Evolutionary conservation across 768 basidiomycete genomes (phyloP), one percentile per base, ranked within the genome.

Genomic region (Guyanaporus albipodus): DNA sequence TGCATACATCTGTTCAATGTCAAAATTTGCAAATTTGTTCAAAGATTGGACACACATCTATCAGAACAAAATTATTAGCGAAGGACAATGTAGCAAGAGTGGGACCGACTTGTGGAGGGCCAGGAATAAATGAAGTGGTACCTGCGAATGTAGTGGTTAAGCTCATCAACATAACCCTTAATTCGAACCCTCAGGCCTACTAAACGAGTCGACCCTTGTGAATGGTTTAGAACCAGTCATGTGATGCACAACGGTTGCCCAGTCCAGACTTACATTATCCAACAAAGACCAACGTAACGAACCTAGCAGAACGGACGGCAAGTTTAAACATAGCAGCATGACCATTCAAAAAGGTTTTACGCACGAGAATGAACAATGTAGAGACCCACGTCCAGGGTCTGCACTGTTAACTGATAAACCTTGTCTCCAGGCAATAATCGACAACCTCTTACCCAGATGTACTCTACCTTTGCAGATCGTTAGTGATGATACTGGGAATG

Each of bases 371-470:
- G 19, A 52, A 56, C 0, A 52, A 14, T 1, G n/a, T 28, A 4
- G 55, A 56, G n/a, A 56, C 46, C 42, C 49, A 38, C 14, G 42
- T 44, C 55, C 55, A 56, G 2, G 24, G 24, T 34, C 8, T 38
- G 2, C 22, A 8, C 54, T 56, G 26, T 26, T 8, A 3, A 0
- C 8, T 51, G 14, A 52, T 15, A 3, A 3, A 22, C n/a, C n/a
- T n/a, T n/a, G n/a, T n/a, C n/a, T 14, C 7, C 9, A 8, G 0
- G 7, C n/a, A n/a, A n/a, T 12, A 27, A 18, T 26, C 10, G 2
- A n/a, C 32, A 17, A 22, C 17, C n/a, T 5, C 6, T 31, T n/a
- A 57, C 56, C 55, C 56, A 57, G 23, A 57, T 24, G 27, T 54
- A 57, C 1, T 57, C 48, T 31, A 57, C 10, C 56, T 57, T 42